Evolutionary conservation across 331 rosid genomes (phyloP).

Genomic region (Saraca asoca): DNA sequence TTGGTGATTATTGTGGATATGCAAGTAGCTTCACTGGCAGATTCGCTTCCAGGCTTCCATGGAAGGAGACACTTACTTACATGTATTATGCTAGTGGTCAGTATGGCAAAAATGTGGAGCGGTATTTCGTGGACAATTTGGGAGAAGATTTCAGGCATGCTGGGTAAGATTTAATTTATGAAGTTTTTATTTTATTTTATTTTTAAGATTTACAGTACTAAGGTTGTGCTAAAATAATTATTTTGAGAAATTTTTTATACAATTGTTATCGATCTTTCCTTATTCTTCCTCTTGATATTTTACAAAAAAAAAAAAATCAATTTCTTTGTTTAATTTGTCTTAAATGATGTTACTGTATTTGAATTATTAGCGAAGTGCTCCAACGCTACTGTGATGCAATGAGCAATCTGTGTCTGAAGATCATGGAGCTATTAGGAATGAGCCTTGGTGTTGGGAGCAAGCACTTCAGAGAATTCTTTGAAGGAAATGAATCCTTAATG

Average conservation of each 20-base stretch:
- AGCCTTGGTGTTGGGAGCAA: slow-evolving; percentile 64
- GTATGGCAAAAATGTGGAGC: slow-evolving; percentile 28
- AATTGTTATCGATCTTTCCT: no score
- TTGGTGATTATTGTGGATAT: slow-evolving; percentile 84
- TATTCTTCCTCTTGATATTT: no score
- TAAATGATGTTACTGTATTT: neutral
- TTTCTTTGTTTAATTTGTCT: neutral
- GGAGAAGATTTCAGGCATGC: slow-evolving; percentile 53
- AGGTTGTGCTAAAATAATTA: no score
- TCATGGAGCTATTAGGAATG: slow-evolving; percentile 87
- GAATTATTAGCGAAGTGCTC: slow-evolving; percentile 60
- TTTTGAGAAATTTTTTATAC: no score
- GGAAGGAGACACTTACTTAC: slow-evolving; percentile 88
- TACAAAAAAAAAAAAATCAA: no score
- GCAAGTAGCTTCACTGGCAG: slow-evolving; percentile 91
- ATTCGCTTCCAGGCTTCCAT: slow-evolving; percentile 80
- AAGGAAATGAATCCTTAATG: slow-evolving; percentile 80
- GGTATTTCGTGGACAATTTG: slow-evolving; percentile 17
- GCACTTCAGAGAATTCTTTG: slow-evolving; percentile 64
- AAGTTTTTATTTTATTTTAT: no score
- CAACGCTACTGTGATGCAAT: slow-evolving; percentile 70
- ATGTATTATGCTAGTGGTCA: slow-evolving; percentile 41
- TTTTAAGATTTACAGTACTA: no score
- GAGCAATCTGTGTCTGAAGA: slow-evolving; percentile 69
- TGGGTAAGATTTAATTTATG: no score